A percentile compares a stretch with the other conserved stretches of the same genome.
These are phyloP conservation scores for Boletus smithii DNA, from an alignment of 1,284 basidiomycete genomes.

Conservation along the genomic window DNA sequence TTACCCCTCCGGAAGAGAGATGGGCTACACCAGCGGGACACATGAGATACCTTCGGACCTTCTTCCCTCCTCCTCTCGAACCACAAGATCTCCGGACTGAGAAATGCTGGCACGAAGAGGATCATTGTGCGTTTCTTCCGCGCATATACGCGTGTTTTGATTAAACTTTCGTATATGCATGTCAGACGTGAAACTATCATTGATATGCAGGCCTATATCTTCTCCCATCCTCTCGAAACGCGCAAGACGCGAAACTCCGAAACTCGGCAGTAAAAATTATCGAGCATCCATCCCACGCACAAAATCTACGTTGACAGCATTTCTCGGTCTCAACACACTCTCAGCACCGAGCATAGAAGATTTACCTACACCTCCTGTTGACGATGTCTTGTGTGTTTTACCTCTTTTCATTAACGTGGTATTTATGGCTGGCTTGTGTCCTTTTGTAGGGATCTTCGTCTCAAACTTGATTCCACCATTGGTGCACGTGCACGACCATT, in stretches of 20 bases:
- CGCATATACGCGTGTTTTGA: constrained; percentile 13
- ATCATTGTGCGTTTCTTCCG: constrained; percentile 29
- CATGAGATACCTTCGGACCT: constrained; percentile 38
- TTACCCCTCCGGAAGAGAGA: constrained; percentile 45
- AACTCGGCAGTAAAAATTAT: constrained; percentile 22
- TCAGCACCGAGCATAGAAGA: constrained; percentile 26
- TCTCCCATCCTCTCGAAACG: constrained; percentile 41
- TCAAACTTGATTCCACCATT: constrained; percentile 31
- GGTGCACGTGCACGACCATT: constrained; percentile 23
- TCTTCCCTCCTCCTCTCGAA: constrained; percentile 14
- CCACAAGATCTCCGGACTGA: constrained; percentile 34
- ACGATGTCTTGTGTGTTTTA: constrained; percentile 34
- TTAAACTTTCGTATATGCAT: constrained; percentile 18
- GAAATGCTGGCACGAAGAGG: constrained; percentile 34
- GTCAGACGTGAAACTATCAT: constrained; percentile 24
- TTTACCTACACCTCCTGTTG: constrained; percentile 22
- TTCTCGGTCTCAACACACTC: constrained; percentile 17
- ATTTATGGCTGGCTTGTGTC: neutral
- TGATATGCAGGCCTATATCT: constrained; percentile 34
- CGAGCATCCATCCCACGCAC: constrained; percentile 29
- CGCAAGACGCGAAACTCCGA: constrained; percentile 40
- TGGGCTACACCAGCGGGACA: constrained; percentile 39
- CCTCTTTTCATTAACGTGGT: neutral
- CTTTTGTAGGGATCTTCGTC: constrained; percentile 35
- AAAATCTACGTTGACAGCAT: constrained; percentile 17